These are phyloP conservation scores for Clitopilus hobsonii DNA, from an alignment of 768 basidiomycete species.

Conservation along the genomic window DNA sequence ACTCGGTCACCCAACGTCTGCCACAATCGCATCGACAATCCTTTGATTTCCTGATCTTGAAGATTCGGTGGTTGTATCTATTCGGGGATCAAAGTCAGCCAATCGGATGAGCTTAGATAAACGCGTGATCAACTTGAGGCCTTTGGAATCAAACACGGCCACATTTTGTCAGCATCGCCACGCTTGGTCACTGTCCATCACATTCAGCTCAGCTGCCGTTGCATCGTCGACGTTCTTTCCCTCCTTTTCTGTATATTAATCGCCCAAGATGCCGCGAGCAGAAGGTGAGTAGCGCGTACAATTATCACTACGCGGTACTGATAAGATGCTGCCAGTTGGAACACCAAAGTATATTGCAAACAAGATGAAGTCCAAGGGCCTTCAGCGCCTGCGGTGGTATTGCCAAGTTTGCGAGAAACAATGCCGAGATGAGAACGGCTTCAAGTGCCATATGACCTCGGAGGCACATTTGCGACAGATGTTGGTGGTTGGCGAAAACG, in stretches of 20 bases:
- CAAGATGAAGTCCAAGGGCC: conserved; percentile 96
- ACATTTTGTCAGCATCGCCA: neutral
- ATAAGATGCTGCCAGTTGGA: conserved; percentile 47
- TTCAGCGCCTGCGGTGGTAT: conserved; percentile 95
- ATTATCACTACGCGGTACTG: neutral
- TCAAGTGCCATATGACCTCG: conserved; percentile 89
- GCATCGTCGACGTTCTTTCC: neutral
- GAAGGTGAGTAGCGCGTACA: conserved; percentile 58
- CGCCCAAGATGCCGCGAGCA: conserved; percentile 66
- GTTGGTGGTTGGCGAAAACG: conserved; percentile 94
- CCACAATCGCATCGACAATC: neutral
- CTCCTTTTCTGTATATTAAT: neutral
- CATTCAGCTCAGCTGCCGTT: neutral
- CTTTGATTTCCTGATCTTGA: no score
- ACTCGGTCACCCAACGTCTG: no score
- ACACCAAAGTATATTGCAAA: conserved; percentile 90
- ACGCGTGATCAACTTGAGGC: neutral
- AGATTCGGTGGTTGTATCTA: neutral
- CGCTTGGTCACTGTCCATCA: conserved; percentile 1
- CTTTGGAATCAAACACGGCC: neutral
- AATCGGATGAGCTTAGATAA: no score
- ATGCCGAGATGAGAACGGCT: conserved; percentile 98
- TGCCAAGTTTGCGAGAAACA: conserved; percentile 99
- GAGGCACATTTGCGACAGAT: conserved; percentile 94
- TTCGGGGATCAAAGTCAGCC: no score